Percentiles rank a stretch among this genome's conserved stretches.
These are phyloP conservation scores for Pseudogymnoascus sp. DNA, from an alignment of 2,329 filamentous ascomycete species.

Conservation along the genomic window DNA sequence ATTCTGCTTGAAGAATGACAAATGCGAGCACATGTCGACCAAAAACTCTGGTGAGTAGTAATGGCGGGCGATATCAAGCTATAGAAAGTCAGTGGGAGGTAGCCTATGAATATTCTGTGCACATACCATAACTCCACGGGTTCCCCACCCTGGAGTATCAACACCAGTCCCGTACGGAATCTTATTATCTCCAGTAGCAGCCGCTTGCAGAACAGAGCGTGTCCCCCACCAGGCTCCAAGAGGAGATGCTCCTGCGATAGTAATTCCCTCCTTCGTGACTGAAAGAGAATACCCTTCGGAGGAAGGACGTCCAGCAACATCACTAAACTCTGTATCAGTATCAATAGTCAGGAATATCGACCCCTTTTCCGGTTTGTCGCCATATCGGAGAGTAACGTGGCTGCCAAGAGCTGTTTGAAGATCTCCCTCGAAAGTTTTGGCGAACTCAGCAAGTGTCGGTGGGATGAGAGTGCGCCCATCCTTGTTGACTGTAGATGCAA, in stretches of 20 bases:
- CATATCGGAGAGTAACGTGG: conserved; percentile 25
- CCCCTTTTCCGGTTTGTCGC: conserved; percentile 14
- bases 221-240: conserved; percentile 53
- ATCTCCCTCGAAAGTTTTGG: conserved; percentile 36
- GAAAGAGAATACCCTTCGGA: conserved; percentile 42
- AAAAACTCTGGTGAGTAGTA: conserved; percentile 48
- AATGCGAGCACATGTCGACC: conserved; percentile 49
- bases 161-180: conserved; percentile 36
- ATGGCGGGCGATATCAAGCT: conserved; percentile 46
- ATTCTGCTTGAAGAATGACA: conserved; percentile 55
- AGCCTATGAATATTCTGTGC: background rate
- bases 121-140: conserved; percentile 38
- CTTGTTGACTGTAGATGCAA: conserved; percentile 34
- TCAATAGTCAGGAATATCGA: conserved; percentile 41
- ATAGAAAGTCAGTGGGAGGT: conserved; percentile 15
- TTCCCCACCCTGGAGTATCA: conserved; percentile 44
- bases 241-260: conserved; percentile 44
- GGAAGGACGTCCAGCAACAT: conserved; percentile 39
- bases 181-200: conserved; percentile 32
- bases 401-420: conserved; percentile 26
- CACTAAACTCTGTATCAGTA: conserved; percentile 32
- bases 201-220: conserved; percentile 45
- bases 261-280: conserved; percentile 33
- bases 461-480: conserved; percentile 44
- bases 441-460: conserved; percentile 41